Percentiles rank a stretch among this genome's conserved stretches.
These are phyloP conservation scores for Penicillium digitatum DNA, from an alignment of 2,329 filamentous ascomycete genomes.

Conservation along the genomic window DNA sequence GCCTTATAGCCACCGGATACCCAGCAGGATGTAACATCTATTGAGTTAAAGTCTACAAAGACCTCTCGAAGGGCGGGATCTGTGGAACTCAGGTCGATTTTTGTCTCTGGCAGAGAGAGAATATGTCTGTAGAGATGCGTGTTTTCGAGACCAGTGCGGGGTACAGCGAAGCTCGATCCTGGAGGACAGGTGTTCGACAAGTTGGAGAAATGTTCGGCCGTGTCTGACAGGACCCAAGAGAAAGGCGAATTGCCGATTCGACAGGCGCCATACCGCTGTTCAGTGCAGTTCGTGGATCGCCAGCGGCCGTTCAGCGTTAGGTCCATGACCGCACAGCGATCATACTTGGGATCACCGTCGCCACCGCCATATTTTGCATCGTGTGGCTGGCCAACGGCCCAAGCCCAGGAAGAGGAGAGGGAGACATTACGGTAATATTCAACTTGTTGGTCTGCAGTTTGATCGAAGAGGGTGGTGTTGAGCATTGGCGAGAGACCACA, in stretches of 20 bases:
- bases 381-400: slow-evolving; percentile 54
- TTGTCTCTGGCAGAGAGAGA: slow-evolving; percentile 29
- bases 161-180: slow-evolving; percentile 52
- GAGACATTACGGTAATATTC: slow-evolving; percentile 50
- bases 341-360: slow-evolving; percentile 27
- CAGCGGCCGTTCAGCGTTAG: slow-evolving; percentile 51
- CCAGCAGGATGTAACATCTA: slow-evolving; percentile 58
- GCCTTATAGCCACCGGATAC: slow-evolving; percentile 53
- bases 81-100: slow-evolving; percentile 24
- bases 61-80: slow-evolving; percentile 37
- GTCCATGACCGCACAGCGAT: slow-evolving; percentile 57
- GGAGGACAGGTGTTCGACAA: slow-evolving; percentile 48
- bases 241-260: slow-evolving; percentile 54
- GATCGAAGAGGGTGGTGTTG: slow-evolving; percentile 52
- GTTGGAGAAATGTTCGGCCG: slow-evolving; percentile 43
- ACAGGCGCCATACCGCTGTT: slow-evolving; percentile 54
- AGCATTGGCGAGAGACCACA: slow-evolving; percentile 61
- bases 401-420: slow-evolving; percentile 56
- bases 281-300: slow-evolving; percentile 55
- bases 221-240: slow-evolving; percentile 52
- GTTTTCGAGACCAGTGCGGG: slow-evolving; percentile 62
- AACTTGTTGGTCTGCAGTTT: slow-evolving; percentile 49
- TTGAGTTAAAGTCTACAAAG: slow-evolving; percentile 60
- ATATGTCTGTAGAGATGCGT: slow-evolving; percentile 51
- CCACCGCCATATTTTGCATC: slow-evolving; percentile 40